Evolutionary conservation across 1,139 yeast genomes (phyloP), one percentile per base, ranked within the genome.

Genomic region (Nadsonia starkeyi-henricii): DNA sequence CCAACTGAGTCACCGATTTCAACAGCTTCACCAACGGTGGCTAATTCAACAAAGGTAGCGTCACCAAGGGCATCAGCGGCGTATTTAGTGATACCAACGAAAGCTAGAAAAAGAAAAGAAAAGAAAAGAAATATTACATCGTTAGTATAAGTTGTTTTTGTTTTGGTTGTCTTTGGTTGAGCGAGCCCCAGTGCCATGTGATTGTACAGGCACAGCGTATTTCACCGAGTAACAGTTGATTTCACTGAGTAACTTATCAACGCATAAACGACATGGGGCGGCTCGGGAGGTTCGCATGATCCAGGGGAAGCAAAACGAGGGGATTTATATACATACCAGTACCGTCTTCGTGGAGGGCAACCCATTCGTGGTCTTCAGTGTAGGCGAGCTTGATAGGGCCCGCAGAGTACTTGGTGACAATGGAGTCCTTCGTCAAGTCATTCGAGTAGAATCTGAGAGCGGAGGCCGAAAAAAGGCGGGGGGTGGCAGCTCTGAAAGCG

Each of bases 11-110:
- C 97, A 49, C 95, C 95, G 50, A 74, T 72, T 51, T 74, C 80
- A 50, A 85, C 76, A 33, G 64, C 70, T 47, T 74, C 76, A 46
- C 85, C 93, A 43, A 75, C 77, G 58, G 81, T 91, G 48, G 95
- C 95, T 58, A 89, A 75, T 68, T 91, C 99, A 55, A 88, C 82
- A 65, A 74, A 91, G 18, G 97, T 93, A 49, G 95, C 94, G 68
- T 91, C 99, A 45, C 98, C 98, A 53, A 91, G 76, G n/a, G 98
- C 95, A 61, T 89, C 96, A 43, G 96, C 83, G 36, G 99, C 99
- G 65, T 91, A 89, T 60, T 77, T 79, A 53, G 98, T 89, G 66
- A 91, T 88, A 41, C 99, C 99, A 41, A 91, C 73, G 58, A 82
- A 88, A 1, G 93, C 69, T 18, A 50, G 47, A 37, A 30, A 21